phyloP scores from a whole-genome alignment of 768 basidiomycete genomes.

The Leccinum subgranulosum region DNA sequence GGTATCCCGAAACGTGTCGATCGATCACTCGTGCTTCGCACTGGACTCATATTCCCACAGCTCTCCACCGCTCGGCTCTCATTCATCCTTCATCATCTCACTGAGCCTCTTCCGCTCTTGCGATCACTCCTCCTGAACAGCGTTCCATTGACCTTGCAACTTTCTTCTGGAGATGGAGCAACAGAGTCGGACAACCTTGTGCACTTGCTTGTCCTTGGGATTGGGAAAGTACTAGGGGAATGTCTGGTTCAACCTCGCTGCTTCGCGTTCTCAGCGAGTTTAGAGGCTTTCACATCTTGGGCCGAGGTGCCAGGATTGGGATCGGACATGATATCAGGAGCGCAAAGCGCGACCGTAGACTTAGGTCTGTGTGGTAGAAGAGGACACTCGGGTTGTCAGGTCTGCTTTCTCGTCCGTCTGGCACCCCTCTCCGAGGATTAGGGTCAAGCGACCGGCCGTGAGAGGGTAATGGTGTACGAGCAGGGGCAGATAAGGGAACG shows the following conservation, averaged over 20 bases:
- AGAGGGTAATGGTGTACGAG: too few species aligned
- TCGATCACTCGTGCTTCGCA: too few species aligned
- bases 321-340: background rate
- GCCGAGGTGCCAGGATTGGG: background rate
- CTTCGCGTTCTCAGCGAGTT: slow-evolving; percentile 1
- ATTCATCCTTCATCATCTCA: slow-evolving; percentile 73
- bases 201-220: slow-evolving; percentile 5
- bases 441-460: too few species aligned
- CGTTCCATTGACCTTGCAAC: background rate
- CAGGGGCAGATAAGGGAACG: too few species aligned
- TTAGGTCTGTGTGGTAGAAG: too few species aligned
- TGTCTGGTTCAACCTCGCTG: slow-evolving; percentile 17
- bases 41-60: too few species aligned
- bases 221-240: slow-evolving; percentile 23
- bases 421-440: too few species aligned
- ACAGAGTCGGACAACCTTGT: slow-evolving; percentile 14
- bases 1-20: too few species aligned
- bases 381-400: too few species aligned
- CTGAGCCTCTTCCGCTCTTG: slow-evolving; percentile 73
- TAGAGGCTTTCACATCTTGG: background rate
- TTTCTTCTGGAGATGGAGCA: background rate
- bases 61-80: slow-evolving; percentile 38
- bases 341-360: too few species aligned
- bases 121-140: slow-evolving; percentile 78
- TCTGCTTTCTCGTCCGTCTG: too few species aligned